Percentiles rank a stretch among this genome's conserved stretches.
Conservation (phyloP, 2,329 filamentous ascomycete genomes). For the Fusarium neocosmosporiellum region DNA sequence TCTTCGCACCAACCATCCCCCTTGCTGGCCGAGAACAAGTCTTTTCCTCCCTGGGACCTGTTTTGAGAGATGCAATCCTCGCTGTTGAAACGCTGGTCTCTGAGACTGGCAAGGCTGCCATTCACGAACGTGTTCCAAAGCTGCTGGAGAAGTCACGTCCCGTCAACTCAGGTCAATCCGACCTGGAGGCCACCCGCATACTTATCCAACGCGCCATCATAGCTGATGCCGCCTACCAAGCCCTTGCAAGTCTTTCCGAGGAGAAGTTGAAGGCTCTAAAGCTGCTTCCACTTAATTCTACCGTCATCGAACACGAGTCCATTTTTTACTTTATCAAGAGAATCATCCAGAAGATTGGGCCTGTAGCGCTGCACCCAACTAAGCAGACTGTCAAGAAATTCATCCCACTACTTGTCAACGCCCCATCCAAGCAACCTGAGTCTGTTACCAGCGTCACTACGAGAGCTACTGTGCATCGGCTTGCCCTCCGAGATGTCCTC, state of each 20-base stretch:
- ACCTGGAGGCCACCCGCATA: conserved; percentile 11
- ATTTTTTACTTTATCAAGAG: conserved; percentile 33
- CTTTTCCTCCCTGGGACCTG: conserved; percentile 26
- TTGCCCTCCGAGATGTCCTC: conserved; percentile 21
- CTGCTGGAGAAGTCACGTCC: background rate
- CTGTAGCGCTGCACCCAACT: conserved; percentile 7
- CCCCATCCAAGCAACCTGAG: background rate
- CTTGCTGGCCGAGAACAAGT: conserved; percentile 16
- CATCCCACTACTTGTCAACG: conserved; percentile 4
- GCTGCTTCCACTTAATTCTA: conserved; percentile 3
- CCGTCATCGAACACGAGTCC: background rate
- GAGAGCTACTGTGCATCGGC: background rate
- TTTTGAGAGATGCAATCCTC: conserved; percentile 9
- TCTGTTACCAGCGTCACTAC: background rate
- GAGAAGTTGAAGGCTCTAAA: conserved; percentile 11
- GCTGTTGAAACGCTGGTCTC: conserved; percentile 12
- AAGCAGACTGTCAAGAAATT: conserved; percentile 27
- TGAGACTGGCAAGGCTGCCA: background rate
- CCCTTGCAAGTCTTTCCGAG: conserved; percentile 5
- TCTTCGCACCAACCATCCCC: conserved; percentile 25
- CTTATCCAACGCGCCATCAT: conserved; percentile 31
- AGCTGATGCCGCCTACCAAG: conserved; percentile 29
- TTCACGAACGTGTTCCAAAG: conserved; percentile 1
- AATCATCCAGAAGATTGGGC: conserved; percentile 9
- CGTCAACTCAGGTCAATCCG: background rate